Base-by-base conservation (phyloP, 2,329 filamentous ascomycete genomes). In the Westerdykella sp. region DNA sequence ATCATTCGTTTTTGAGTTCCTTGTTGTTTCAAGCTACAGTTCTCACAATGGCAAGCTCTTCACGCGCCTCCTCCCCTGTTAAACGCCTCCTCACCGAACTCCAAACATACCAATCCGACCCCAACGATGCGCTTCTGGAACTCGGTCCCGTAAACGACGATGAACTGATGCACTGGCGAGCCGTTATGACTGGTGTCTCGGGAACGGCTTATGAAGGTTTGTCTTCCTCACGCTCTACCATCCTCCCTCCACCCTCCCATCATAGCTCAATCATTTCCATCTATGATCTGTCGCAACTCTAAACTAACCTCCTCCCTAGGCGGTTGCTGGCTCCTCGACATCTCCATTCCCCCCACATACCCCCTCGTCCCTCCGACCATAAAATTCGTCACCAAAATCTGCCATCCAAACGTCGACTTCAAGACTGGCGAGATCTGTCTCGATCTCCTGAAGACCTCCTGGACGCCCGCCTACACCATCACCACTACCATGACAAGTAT, bases 401-500 rank as follows among this genome's bases (percentile, higher is more conserved):
- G 59, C 53, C 64, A 65, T 44, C 59, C 62, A 1, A 73, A 74
- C 41, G 73, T 49, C 57, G 62, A 66, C 43, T 66, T 66, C 55
- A 57, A 76, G 54, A 89, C 81, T 2, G 93, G 93, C 55, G 90
- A 96, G 69, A 93, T 98, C 62, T 98, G 93, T 67, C 80, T 97
- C 22, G 93, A 96, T 62, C 76, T 97, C 49, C 75, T 98, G 40
- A 81, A 79, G 47, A 73, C 71, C 0, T 77, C 78, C 14, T 97
- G 91, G 91, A 85, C 86, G 46, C 87, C 90, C 1, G 82, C 87
- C 14, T 93, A 95, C 67, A 90, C 84, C 34, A 77, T 97, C 15
- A 77, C 84, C 30, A 79, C 84, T 58, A 85, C 83, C 48, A 71
- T 91, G 58, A 83, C 85, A 55, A 81, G 81, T 37, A 77, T 91